A percentile compares a stretch with the other conserved stretches of the same genome.
Conservation (phyloP, 2,329 filamentous ascomycete species). For the Ophidiomyces ophidiicola region DNA sequence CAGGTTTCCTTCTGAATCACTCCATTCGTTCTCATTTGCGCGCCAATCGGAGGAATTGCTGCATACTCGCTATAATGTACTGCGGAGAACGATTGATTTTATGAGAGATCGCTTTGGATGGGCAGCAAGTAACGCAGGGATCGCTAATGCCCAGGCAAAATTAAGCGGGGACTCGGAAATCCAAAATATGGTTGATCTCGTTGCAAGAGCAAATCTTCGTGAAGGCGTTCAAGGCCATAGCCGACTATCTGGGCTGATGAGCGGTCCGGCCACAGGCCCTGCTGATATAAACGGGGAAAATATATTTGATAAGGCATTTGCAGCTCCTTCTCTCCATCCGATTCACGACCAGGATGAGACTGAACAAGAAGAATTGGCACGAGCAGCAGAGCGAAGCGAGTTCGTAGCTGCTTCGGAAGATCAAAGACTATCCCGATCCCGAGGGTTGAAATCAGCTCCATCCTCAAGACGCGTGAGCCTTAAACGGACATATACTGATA, state of each 20-base stretch:
- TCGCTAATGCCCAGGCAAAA: conserved; percentile 73
- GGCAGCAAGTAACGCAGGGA: conserved; percentile 59
- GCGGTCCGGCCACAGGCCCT: conserved; percentile 68
- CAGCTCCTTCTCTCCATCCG: conserved; percentile 1
- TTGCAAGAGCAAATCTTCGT: conserved; percentile 69
- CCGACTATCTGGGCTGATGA: conserved; percentile 35
- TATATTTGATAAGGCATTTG: conserved; percentile 72
- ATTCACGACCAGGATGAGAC: conserved; percentile 2
- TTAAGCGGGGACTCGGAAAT: conserved; percentile 72
- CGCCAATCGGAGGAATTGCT: conserved; percentile 87
- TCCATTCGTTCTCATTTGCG: conserved; percentile 97
- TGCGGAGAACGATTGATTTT: conserved; percentile 91
- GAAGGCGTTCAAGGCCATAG: conserved; percentile 47
- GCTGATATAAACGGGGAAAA: conserved; percentile 61
- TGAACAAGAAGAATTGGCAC: conserved; percentile 1
- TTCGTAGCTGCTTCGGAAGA: conserved; percentile 21
- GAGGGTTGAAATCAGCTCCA: conserved; percentile 35
- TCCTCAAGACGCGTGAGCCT: conserved; percentile 53
- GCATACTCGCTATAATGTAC: conserved; percentile 79
- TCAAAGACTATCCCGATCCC: conserved; percentile 22
- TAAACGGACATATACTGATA: conserved; percentile 81
- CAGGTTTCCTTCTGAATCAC: conserved; percentile 85
- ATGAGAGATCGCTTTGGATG: conserved; percentile 87
- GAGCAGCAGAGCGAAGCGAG: conserved; percentile 3
- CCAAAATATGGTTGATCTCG: conserved; percentile 79